These are phyloP conservation scores for Choiromyces venosus DNA, from an alignment of 495 filamentous ascomycete genomes.

Conservation along the genomic window DNA sequence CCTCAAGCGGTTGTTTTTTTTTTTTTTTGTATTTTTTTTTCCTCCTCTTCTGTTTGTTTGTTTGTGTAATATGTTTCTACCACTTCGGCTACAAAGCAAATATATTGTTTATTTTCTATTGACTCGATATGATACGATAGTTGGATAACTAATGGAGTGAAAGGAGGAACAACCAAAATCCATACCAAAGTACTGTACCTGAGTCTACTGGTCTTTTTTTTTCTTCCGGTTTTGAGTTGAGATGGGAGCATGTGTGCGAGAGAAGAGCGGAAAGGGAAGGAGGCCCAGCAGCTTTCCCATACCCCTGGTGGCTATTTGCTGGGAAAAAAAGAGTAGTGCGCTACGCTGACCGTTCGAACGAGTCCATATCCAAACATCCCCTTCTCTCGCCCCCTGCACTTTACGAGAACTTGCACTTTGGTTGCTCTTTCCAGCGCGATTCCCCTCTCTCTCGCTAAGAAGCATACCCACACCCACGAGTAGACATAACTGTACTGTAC, in stretches of 20 bases:
- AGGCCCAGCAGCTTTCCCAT: conserved; percentile 12
- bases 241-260: conserved; percentile 24
- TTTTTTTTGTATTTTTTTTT: conserved; percentile 9
- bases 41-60: conserved; percentile 6
- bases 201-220: conserved; percentile 18
- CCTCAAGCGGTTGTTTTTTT: conserved; percentile 13
- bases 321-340: neutral
- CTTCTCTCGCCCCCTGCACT: neutral
- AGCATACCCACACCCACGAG: neutral
- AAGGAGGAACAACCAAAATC: neutral
- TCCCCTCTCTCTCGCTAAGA: neutral
- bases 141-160: neutral
- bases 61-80: conserved; percentile 23
- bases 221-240: conserved; percentile 20
- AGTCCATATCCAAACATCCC: neutral
- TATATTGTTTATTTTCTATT: conserved; percentile 9
- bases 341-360: neutral
- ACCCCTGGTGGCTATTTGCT: conserved; percentile 34
- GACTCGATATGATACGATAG: neutral
- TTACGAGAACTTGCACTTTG: neutral
- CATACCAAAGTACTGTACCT: conserved; percentile 11
- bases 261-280: conserved; percentile 27
- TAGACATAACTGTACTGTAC: neutral
- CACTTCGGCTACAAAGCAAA: conserved; percentile 15
- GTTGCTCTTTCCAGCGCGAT: neutral